Evolutionary conservation across 2,329 filamentous ascomycete genomes (phyloP).

Genomic region (Elsinoe batatas): DNA sequence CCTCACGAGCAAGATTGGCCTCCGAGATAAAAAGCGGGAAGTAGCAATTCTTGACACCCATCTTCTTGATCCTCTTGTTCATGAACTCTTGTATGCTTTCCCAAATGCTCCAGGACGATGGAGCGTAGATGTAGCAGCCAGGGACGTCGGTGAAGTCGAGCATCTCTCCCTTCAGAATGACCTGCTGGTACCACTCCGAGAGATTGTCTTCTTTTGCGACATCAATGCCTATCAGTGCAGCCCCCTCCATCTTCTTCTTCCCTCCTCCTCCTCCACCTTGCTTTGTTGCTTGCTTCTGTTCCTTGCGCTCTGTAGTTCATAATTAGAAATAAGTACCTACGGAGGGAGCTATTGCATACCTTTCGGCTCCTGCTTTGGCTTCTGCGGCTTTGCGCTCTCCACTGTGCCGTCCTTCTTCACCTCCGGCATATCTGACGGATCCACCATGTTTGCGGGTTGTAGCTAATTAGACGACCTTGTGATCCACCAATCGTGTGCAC

Average conservation of each 20-base stretch:
- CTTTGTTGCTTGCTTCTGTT: constrained; percentile 18
- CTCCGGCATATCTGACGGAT: constrained; percentile 7
- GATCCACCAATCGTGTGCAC: too few species aligned
- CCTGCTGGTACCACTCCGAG: constrained; percentile 92
- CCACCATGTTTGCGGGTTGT: constrained; percentile 6
- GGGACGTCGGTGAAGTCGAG: constrained; percentile 97
- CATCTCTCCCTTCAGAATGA: constrained; percentile 93
- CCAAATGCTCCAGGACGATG: constrained; percentile 58
- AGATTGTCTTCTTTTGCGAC: constrained; percentile 79
- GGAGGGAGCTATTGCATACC: background rate
- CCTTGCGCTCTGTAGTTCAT: constrained; percentile 21
- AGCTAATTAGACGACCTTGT: background rate
- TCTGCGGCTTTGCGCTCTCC: constrained; percentile 17
- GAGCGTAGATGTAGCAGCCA: constrained; percentile 90
- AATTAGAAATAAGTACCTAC: background rate
- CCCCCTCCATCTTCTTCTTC: constrained; percentile 44
- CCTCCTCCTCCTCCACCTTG: constrained; percentile 18
- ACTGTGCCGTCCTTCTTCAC: constrained; percentile 14
- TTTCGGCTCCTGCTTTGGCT: constrained; percentile 16
- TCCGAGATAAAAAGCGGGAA: constrained; percentile 93
- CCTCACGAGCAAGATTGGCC: constrained; percentile 77
- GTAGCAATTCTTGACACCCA: constrained; percentile 91
- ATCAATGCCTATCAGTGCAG: constrained; percentile 74
- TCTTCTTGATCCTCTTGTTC: constrained; percentile 65
- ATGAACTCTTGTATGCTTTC: constrained; percentile 52